Evolutionary conservation across 2,329 filamentous ascomycete genomes (phyloP).

Genomic region (Colletotrichum shisoi): DNA sequence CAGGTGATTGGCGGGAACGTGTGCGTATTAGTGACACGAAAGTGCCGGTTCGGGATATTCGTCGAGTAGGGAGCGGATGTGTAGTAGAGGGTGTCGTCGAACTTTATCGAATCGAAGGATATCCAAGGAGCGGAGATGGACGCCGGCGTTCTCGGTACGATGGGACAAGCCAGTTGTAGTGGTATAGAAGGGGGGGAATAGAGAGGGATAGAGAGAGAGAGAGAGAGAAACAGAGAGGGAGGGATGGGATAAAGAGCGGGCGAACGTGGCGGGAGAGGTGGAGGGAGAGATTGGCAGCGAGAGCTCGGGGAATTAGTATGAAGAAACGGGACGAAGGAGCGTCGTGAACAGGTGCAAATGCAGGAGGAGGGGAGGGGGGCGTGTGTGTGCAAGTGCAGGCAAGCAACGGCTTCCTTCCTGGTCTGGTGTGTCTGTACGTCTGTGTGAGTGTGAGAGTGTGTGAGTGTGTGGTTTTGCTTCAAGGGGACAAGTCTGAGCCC

Average conservation of each 20-base stretch:
- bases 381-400: slow-evolving; percentile 11
- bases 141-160: slow-evolving; percentile 25
- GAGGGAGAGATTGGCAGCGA: not conserved
- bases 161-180: slow-evolving; percentile 11
- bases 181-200: not conserved
- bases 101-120: slow-evolving; percentile 29
- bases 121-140: slow-evolving; percentile 30
- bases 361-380: slow-evolving; percentile 16
- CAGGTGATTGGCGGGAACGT: slow-evolving; percentile 15
- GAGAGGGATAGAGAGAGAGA: not conserved
- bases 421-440: slow-evolving; percentile 8
- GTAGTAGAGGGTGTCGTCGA: slow-evolving; percentile 23
- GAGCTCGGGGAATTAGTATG: slow-evolving; percentile 28
- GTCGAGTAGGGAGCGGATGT: slow-evolving; percentile 19
- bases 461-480: slow-evolving; percentile 12
- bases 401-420: slow-evolving; percentile 2
- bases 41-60: slow-evolving; percentile 1
- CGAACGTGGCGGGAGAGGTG: not conserved
- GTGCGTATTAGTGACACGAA: slow-evolving; percentile 26
- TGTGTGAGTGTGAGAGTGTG: not conserved
- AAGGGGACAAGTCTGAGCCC: slow-evolving; percentile 23
- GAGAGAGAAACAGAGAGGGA: slow-evolving; percentile 1
- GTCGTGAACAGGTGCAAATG: slow-evolving; percentile 36
- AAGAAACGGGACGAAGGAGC: slow-evolving; percentile 28
- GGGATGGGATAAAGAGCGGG: slow-evolving; percentile 7